Base-by-base conservation (phyloP, 768 basidiomycete species). In the Gloeostereum incarnatum region DNA sequence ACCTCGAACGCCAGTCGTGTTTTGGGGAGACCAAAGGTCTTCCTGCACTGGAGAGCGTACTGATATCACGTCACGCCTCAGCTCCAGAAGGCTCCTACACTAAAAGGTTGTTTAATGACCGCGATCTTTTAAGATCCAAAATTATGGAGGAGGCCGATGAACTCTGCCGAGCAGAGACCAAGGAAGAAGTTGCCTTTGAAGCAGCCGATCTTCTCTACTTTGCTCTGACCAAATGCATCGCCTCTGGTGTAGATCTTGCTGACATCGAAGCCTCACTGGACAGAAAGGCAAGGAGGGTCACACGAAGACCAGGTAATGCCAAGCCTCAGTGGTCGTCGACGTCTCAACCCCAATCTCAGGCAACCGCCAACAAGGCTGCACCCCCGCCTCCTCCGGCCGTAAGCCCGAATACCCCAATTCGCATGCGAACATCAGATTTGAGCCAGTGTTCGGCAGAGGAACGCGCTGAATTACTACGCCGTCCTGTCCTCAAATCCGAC, bases 101-200 rank as follows among this genome's bases (percentile, higher is more conserved):
- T 13, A 77, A 72, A 36, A 68, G 89, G 38, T 62, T 99, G 19
- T 96, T 98, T 60, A 67, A 71, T 30, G 88, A 97, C 54, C 62
- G 81, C 4, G 72, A 69, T 32, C 69, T 99, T n/a, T 65, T 98
- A 31, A 74, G 69, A 32, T 82, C 91, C 36, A 99, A 99, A 68
- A 91, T 99, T 46, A 89, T 86, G 80, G 96, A 99, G 59, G 96
- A 99, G 57, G 96, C 96, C 0, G 88, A 94, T 49, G 96, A 99
- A 58, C 72, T 99, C n/a, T 94, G 91, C 55, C 69, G 69, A 13
- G 89, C 89, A 17, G 65, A 76, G 48, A 75, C 76, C 1, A 75
- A 74, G 52, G 78, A 85, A 34, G 88, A 97, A 21, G 65, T 96
- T 11, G 86, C 92, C 1, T 94, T 93, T 44, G 96, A 99, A 59